Conservation (phyloP, 2,329 filamentous ascomycete genomes). For the Fusarium illudens region DNA sequence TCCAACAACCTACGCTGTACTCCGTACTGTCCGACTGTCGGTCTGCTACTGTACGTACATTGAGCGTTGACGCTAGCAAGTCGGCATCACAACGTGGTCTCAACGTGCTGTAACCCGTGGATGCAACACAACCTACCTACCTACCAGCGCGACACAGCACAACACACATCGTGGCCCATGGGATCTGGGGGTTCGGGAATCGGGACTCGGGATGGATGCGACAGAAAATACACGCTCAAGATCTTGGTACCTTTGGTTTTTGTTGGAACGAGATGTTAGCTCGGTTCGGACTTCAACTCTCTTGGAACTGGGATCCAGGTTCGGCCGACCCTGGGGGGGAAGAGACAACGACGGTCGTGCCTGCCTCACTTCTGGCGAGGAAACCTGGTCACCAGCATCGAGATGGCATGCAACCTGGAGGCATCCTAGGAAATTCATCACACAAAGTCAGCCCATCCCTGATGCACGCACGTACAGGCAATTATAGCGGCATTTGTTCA, state of each 20-base stretch:
- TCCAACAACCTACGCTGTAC: conserved; percentile 11
- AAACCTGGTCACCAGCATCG: not conserved
- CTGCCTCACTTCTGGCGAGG: not conserved
- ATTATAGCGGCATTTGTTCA: not conserved
- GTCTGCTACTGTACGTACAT: not conserved
- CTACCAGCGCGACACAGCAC: not conserved
- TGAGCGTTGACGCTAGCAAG: not conserved
- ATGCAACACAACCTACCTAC: not conserved
- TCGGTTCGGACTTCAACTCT: conserved; percentile 7
- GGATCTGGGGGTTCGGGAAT: not conserved
- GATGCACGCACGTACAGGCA: not conserved
- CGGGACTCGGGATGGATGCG: not conserved
- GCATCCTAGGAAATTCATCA: not conserved
- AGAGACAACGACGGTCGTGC: conserved; percentile 16
- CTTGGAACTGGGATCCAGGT: conserved; percentile 31
- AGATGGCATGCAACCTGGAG: not conserved
- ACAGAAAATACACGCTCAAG: conserved; percentile 1
- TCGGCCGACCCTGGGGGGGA: conserved; percentile 11
- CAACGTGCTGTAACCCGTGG: conserved; percentile 9
- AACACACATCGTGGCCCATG: not conserved
- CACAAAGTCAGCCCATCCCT: not conserved
- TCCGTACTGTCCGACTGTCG: conserved; percentile 1
- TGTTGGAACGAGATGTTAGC: conserved; percentile 13
- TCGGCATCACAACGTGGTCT: conserved; percentile 25
- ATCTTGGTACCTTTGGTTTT: conserved; percentile 8